Conservation (phyloP, 225 moss, liverwort and hornwort species). For the Bryum argenteum region DNA sequence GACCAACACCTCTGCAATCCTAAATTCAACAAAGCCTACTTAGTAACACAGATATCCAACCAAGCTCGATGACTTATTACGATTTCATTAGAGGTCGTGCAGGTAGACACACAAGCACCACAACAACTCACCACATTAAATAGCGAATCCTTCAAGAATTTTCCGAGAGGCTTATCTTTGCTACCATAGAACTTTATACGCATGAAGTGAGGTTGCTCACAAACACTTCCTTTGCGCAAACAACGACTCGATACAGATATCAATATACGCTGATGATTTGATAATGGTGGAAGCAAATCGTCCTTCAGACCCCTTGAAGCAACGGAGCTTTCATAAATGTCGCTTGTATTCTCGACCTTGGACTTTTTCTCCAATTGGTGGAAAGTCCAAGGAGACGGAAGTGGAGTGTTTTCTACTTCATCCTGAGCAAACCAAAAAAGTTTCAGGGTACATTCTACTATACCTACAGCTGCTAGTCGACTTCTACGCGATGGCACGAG, state of each 20-base stretch:
- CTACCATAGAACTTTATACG: slow-evolving; percentile 82
- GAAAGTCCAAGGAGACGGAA: slow-evolving; percentile 24
- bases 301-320: slow-evolving; percentile 49
- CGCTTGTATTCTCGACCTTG: slow-evolving; percentile 35
- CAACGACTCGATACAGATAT: slow-evolving; percentile 82
- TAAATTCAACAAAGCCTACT: not conserved
- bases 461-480: slow-evolving; percentile 18
- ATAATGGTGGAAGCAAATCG: slow-evolving; percentile 70
- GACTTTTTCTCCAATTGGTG: slow-evolving; percentile 22
- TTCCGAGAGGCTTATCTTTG: slow-evolving; percentile 83
- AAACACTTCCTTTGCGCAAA: slow-evolving; percentile 71
- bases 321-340: slow-evolving; percentile 29
- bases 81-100: not conserved
- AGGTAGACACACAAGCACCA: slow-evolving; percentile 12
- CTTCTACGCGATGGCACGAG: slow-evolving; percentile 1
- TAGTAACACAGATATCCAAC: not conserved
- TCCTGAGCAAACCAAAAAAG: slow-evolving; percentile 39
- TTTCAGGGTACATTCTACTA: slow-evolving; percentile 27
- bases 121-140: slow-evolving; percentile 68
- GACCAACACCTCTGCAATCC: slow-evolving; percentile 9
- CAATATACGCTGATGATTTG: slow-evolving; percentile 82
- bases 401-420: slow-evolving; percentile 13
- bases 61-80: not conserved
- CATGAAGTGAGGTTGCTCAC: slow-evolving; percentile 71
- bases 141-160: slow-evolving; percentile 75